A percentile compares a stretch with the other conserved stretches of the same genome.
phyloP scores from a whole-genome alignment of 495 filamentous ascomycete species.

The Hyaloscypha hepaticicola region DNA sequence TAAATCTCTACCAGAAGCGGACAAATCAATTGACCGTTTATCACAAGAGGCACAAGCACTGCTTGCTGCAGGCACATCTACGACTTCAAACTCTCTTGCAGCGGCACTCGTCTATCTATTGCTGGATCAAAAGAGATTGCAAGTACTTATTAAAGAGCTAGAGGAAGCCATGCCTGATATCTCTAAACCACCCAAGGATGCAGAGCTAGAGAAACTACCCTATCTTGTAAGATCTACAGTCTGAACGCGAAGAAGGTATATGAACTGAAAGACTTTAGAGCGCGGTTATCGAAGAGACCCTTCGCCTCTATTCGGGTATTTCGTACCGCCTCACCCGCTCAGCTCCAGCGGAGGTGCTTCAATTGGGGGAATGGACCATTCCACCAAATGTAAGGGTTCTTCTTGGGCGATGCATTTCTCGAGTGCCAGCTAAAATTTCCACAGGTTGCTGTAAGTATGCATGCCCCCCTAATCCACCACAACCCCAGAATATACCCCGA shows the following conservation, averaged over 20 bases:
- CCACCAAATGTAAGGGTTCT: slow-evolving; percentile 16
- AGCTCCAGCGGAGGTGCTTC: slow-evolving; percentile 6
- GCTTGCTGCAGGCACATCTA: slow-evolving; percentile 37
- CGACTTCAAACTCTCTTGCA: slow-evolving; percentile 33
- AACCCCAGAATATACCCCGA: slow-evolving; percentile 39
- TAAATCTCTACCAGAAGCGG: slow-evolving; percentile 30
- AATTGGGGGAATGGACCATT: slow-evolving; percentile 10
- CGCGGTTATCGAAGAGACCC: slow-evolving; percentile 11
- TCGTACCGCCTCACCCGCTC: slow-evolving; percentile 14
- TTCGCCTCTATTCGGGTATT: slow-evolving; percentile 11
- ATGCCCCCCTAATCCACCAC: slow-evolving; percentile 12
- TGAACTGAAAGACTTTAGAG: not conserved
- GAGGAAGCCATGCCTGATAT: slow-evolving; percentile 24
- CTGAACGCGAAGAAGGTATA: not conserved
- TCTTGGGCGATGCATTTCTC: not conserved
- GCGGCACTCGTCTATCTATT: slow-evolving; percentile 35
- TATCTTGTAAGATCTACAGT: slow-evolving; percentile 15
- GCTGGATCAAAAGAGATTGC: slow-evolving; percentile 27
- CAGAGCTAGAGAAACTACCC: slow-evolving; percentile 34
- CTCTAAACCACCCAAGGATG: slow-evolving; percentile 14
- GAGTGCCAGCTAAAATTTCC: not conserved
- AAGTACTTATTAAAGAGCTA: slow-evolving; percentile 34
- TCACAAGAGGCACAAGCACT: slow-evolving; percentile 32
- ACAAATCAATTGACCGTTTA: slow-evolving; percentile 32
- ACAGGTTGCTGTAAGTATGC: slow-evolving; percentile 15